Evolutionary conservation across 306 rosid species (phyloP).

Genomic region (Morella rubra): DNA sequence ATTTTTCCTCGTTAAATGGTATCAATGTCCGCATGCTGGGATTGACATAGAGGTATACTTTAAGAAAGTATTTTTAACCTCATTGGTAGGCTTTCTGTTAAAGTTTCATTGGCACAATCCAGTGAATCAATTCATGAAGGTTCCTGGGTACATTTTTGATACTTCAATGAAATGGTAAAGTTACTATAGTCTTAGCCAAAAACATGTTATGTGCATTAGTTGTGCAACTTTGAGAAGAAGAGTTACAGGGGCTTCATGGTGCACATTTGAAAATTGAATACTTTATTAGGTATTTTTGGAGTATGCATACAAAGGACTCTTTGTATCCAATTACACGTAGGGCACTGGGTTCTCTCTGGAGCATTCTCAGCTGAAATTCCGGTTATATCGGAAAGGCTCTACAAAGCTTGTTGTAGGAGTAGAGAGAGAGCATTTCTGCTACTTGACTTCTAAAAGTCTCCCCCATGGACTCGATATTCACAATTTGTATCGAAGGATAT

Average conservation of each 20-base stretch:
- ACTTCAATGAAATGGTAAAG: not conserved
- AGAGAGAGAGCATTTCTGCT: too few relatives aligned
- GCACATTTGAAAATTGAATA: too few relatives aligned
- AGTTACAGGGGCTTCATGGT: not conserved
- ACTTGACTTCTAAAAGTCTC: too few relatives aligned
- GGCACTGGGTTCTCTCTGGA: not conserved
- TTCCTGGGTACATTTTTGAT: not conserved
- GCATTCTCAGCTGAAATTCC: too few relatives aligned
- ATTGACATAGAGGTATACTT: not conserved
- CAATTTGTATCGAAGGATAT: too few relatives aligned
- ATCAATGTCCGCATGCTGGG: conserved; percentile 1
- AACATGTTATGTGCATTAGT: not conserved
- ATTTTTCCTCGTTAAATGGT: conserved; percentile 14
- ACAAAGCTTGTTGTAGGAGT: too few relatives aligned
- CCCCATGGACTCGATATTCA: too few relatives aligned
- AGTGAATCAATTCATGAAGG: not conserved
- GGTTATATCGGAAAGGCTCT: too few relatives aligned
- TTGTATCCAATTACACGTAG: not conserved
- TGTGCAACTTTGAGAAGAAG: not conserved
- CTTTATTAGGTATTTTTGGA: not conserved
- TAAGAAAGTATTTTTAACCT: not conserved
- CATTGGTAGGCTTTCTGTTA: not conserved
- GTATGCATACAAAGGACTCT: not conserved
- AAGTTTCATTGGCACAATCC: not conserved
- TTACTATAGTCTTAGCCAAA: not conserved